Percentiles rank a stretch among this genome's conserved stretches.
These are phyloP conservation scores for Pezicula rhizophila DNA, from an alignment of 2,329 filamentous ascomycete species.

Conservation along the genomic window DNA sequence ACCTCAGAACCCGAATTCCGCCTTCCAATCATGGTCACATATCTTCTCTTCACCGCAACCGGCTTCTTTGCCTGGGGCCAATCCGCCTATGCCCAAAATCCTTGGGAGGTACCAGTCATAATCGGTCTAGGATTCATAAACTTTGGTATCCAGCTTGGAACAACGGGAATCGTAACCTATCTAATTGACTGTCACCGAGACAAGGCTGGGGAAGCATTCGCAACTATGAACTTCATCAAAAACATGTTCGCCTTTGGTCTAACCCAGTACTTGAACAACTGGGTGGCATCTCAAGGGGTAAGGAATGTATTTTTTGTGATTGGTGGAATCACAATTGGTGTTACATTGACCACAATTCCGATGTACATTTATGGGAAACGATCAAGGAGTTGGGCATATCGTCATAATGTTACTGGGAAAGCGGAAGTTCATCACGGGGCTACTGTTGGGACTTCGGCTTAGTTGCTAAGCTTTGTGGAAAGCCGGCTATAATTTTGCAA, in stretches of 20 bases:
- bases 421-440: not conserved
- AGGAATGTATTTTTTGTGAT: conserved; percentile 16
- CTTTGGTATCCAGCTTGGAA: conserved; percentile 31
- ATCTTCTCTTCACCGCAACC: conserved; percentile 24
- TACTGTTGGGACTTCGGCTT: no score
- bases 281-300: conserved; percentile 21
- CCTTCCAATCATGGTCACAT: conserved; percentile 24
- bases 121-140: conserved; percentile 29
- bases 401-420: conserved; percentile 10
- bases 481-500: no score
- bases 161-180: conserved; percentile 32
- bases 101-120: conserved; percentile 29
- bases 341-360: conserved; percentile 17
- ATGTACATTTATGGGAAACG: conserved; percentile 25
- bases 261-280: conserved; percentile 18
- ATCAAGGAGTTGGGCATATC: conserved; percentile 22
- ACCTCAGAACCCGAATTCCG: conserved; percentile 32
- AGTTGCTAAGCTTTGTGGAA: no score
- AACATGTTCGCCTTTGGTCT: conserved; percentile 30
- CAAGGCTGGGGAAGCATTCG: conserved; percentile 34
- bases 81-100: conserved; percentile 21
- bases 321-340: conserved; percentile 8
- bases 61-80: conserved; percentile 35
- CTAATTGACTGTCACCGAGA: conserved; percentile 34
- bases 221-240: conserved; percentile 34